Percentiles rank a stretch among this genome's conserved stretches.
These are phyloP conservation scores for Saturnispora quitensis DNA, from an alignment of 805 yeast species.

Conservation along the genomic window DNA sequence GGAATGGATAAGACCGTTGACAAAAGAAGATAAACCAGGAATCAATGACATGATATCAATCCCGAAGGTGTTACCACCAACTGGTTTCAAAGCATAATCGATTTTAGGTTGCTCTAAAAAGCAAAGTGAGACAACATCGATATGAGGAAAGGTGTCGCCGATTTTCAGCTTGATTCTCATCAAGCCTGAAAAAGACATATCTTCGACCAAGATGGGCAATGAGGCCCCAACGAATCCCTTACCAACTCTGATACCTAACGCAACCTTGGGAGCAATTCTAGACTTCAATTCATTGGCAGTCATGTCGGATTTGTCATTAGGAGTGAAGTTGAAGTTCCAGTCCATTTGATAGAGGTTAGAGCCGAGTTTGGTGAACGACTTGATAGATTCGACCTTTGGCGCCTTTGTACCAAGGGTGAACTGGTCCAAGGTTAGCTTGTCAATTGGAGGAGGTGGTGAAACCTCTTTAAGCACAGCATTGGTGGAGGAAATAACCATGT, in stretches of 20 bases:
- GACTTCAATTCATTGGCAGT: constrained; percentile 62
- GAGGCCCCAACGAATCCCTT: constrained; percentile 71
- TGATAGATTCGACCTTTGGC: constrained; percentile 63
- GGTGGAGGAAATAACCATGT: constrained; percentile 62
- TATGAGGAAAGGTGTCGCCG: constrained; percentile 67
- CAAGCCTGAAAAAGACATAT: constrained; percentile 67
- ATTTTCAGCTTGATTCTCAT: constrained; percentile 56
- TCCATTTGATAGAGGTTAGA: constrained; percentile 69
- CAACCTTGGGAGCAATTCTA: constrained; percentile 72
- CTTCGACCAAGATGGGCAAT: constrained; percentile 70
- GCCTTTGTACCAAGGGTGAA: constrained; percentile 77
- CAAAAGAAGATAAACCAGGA: constrained; percentile 71
- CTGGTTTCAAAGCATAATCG: constrained; percentile 74
- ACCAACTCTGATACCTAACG: constrained; percentile 72
- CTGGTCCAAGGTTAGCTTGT: constrained; percentile 61
- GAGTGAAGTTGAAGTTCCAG: constrained; percentile 74
- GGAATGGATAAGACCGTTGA: constrained; percentile 59
- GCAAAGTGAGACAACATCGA: constrained; percentile 59
- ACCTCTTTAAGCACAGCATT: constrained; percentile 58
- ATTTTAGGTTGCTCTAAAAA: constrained; percentile 71
- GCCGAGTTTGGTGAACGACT: constrained; percentile 64
- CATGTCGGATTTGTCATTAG: constrained; percentile 78
- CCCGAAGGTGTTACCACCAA: constrained; percentile 85
- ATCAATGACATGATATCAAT: constrained; percentile 75
- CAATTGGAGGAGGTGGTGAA: constrained; percentile 80